Conservation (phyloP, 192 early-diverging fungal species). For the Chytriomyces sp. region DNA sequence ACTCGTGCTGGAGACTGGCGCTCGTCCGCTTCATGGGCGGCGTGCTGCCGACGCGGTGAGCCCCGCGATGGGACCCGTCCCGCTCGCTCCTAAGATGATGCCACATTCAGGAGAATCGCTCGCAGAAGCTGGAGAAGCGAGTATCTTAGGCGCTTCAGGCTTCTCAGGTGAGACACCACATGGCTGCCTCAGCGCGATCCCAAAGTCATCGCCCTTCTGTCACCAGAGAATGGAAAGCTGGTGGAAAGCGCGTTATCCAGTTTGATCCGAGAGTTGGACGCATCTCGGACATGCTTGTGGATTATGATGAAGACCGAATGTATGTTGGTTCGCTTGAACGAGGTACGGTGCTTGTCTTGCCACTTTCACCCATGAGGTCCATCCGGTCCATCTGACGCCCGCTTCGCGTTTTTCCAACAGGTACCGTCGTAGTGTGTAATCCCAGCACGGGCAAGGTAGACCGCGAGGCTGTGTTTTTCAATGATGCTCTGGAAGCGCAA, state of each 20-base stretch:
- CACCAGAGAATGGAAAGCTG: conserved; percentile 31
- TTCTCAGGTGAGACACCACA: conserved; percentile 21
- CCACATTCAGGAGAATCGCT: conserved; percentile 31
- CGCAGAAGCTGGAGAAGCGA: conserved; percentile 42
- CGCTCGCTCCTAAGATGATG: background rate
- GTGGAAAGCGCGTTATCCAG: conserved; percentile 43
- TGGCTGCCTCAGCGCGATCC: background rate
- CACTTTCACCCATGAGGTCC: conserved; percentile 11
- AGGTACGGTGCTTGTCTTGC: conserved; percentile 47
- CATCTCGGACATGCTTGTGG: conserved; percentile 50
- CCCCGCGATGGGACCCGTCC: background rate
- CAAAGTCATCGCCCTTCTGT: background rate
- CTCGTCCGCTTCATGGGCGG: conserved; percentile 34
- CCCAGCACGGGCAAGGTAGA: conserved; percentile 63
- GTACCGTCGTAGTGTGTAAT: conserved; percentile 58
- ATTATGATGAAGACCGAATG: conserved; percentile 55
- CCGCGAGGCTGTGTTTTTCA: conserved; percentile 54
- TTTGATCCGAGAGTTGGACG: conserved; percentile 64
- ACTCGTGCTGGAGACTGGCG: conserved; percentile 44
- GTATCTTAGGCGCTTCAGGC: conserved; percentile 33
- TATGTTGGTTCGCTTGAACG: conserved; percentile 51
- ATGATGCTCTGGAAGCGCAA: conserved; percentile 38
- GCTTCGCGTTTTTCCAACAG: conserved; percentile 26
- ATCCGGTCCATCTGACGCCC: conserved; percentile 1
- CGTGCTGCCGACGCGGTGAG: conserved; percentile 32